Evolutionary conservation across 345 rosid species (phyloP).

Genomic region (Lepidium didymum): DNA sequence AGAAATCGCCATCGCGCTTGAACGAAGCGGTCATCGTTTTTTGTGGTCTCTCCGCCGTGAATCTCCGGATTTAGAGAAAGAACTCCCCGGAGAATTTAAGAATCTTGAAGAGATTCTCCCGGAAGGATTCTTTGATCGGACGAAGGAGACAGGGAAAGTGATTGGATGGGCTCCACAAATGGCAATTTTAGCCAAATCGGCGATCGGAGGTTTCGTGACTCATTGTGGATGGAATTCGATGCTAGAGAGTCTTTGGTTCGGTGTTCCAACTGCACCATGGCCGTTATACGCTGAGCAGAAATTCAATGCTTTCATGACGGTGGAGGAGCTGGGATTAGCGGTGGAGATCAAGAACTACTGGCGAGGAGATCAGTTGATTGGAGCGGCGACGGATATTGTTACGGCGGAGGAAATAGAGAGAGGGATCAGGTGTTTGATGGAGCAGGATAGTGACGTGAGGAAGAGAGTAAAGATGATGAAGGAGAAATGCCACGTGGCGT

Average conservation of each 20-base stretch:
- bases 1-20: constrained; percentile 43
- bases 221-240: constrained; percentile 13
- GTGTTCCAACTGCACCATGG: constrained; percentile 45
- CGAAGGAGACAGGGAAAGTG: constrained; percentile 20
- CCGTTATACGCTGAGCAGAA: constrained; percentile 46
- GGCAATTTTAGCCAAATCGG: constrained; percentile 28
- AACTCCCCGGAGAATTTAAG: neutral
- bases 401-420: constrained; percentile 27
- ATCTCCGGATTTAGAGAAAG: too few relatives aligned
- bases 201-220: constrained; percentile 37
- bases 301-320: constrained; percentile 30
- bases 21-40: constrained; percentile 34
- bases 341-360: constrained; percentile 34
- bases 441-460: constrained; percentile 14
- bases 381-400: neutral
- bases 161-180: constrained; percentile 50
- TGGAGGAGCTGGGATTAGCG: constrained; percentile 32
- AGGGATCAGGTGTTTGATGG: constrained; percentile 30
- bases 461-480: constrained; percentile 20
- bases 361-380: neutral
- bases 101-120: constrained; percentile 23
- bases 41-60: constrained; percentile 46
- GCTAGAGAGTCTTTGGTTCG: constrained; percentile 38
- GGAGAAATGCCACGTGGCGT: constrained; percentile 10
- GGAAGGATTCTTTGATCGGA: constrained; percentile 35